phyloP scores from a whole-genome alignment of 2,329 filamentous ascomycete species.

The Trichoderma koningiopsis region DNA sequence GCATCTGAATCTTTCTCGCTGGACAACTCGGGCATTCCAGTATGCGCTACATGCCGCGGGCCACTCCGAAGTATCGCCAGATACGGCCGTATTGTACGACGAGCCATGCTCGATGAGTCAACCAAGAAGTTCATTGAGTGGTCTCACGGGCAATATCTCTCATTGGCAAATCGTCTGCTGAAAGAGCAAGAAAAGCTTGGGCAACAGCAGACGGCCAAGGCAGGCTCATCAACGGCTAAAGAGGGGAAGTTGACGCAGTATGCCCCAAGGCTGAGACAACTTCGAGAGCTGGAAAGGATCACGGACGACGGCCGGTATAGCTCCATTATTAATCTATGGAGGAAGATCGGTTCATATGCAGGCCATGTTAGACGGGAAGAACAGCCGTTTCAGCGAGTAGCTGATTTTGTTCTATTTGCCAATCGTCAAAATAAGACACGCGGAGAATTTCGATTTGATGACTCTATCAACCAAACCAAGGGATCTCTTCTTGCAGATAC shows the following conservation, averaged over 20 bases:
- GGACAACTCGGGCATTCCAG: conserved; percentile 47
- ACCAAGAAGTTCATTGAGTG: conserved; percentile 66
- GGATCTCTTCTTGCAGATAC: conserved; percentile 45
- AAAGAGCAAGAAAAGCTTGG: conserved; percentile 25
- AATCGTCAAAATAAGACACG: conserved; percentile 34
- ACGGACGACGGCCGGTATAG: conserved; percentile 25
- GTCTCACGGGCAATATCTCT: conserved; percentile 41
- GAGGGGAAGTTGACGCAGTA: neutral
- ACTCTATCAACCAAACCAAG: conserved; percentile 41
- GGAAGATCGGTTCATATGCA: conserved; percentile 22
- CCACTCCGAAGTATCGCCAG: conserved; percentile 59
- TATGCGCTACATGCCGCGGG: conserved; percentile 62
- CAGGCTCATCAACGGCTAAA: neutral
- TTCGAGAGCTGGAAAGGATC: conserved; percentile 1
- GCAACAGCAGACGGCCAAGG: neutral
- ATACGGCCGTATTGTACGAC: conserved; percentile 64
- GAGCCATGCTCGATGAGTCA: conserved; percentile 62
- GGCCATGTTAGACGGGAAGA: conserved; percentile 46
- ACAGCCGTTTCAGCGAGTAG: conserved; percentile 52
- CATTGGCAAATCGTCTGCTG: conserved; percentile 24
- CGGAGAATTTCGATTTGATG: conserved; percentile 40
- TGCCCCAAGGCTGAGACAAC: conserved; percentile 8
- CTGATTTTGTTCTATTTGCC: conserved; percentile 47
- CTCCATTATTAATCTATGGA: conserved; percentile 24
- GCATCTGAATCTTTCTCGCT: conserved; percentile 51